Percentiles rank a stretch among this genome's conserved stretches.
phyloP scores from a whole-genome alignment of 108 stramenopile genomes.

The Nitzschia putrida region DNA sequence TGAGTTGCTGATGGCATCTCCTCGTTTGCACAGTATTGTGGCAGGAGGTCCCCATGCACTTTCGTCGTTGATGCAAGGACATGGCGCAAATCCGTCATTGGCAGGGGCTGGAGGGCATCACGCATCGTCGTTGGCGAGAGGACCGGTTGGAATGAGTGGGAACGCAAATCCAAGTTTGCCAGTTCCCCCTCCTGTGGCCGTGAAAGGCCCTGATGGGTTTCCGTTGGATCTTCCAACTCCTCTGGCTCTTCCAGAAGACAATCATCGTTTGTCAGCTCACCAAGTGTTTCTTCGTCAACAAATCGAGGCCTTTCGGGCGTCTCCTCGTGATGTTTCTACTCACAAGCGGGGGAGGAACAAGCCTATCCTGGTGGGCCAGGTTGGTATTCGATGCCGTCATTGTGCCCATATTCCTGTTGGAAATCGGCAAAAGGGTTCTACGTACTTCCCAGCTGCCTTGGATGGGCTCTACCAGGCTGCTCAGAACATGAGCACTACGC shows the following conservation, averaged over 20 bases:
- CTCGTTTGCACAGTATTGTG: too few relatives aligned
- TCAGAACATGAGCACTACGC: conserved; percentile 82
- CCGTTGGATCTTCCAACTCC: conserved; percentile 25
- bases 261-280: conserved; percentile 25
- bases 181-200: too few relatives aligned
- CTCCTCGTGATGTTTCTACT: conserved; percentile 22
- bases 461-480: conserved; percentile 82
- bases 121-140: too few relatives aligned
- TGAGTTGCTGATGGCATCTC: too few relatives aligned
- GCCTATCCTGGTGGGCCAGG: conserved; percentile 54
- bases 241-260: conserved; percentile 31
- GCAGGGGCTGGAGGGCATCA: too few relatives aligned
- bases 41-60: too few relatives aligned
- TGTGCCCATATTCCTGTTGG: conserved; percentile 61
- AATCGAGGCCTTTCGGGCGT: conserved; percentile 41
- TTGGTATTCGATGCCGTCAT: conserved; percentile 78
- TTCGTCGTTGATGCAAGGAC: too few relatives aligned
- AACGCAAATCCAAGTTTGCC: too few relatives aligned
- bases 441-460: conserved; percentile 73
- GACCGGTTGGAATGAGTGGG: too few relatives aligned
- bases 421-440: conserved; percentile 66
- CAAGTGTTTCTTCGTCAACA: conserved; percentile 41
- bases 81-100: too few relatives aligned
- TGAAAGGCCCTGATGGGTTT: conserved; percentile 21
- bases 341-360: conserved; percentile 56